These are phyloP conservation scores for Hyphopichia homilentoma DNA, from an alignment of 805 yeast species.

Conservation along the genomic window DNA sequence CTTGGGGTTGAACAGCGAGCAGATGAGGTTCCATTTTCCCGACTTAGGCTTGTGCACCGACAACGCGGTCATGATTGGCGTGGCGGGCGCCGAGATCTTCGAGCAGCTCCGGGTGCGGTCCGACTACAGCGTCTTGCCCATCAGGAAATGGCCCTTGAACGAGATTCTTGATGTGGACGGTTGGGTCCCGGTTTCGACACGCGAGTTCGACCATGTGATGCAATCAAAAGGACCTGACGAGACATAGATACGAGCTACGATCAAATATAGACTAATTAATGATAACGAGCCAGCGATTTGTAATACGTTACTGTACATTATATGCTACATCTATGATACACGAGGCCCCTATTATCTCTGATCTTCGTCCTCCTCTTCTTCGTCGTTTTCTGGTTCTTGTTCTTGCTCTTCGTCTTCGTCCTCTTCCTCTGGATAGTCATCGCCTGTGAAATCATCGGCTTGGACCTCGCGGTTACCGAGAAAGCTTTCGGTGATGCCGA, in stretches of 20 bases:
- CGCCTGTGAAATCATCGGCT: conserved; percentile 22
- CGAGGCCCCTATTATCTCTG: not conserved
- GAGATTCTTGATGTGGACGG: conserved; percentile 48
- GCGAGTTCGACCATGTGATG: conserved; percentile 12
- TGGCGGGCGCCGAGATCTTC: conserved; percentile 89
- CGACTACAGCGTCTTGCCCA: conserved; percentile 55
- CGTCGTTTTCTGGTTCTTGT: not conserved
- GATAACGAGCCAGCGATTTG: too few relatives aligned
- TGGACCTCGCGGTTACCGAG: conserved; percentile 39
- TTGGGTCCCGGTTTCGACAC: conserved; percentile 36
- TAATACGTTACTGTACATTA: too few relatives aligned
- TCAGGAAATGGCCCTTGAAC: conserved; percentile 78
- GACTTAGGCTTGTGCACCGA: conserved; percentile 78
- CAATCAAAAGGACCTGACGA: too few relatives aligned
- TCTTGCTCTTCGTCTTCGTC: conserved; percentile 1
- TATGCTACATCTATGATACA: too few relatives aligned
- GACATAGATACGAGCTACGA: too few relatives aligned
- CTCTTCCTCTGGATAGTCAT: conserved; percentile 9
- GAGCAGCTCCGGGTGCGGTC: conserved; percentile 52
- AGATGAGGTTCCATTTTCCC: conserved; percentile 55
- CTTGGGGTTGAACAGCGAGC: conserved; percentile 1
- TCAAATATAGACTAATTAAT: too few relatives aligned
- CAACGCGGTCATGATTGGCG: conserved; percentile 95
- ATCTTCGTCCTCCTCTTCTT: not conserved
- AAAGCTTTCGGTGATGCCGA: conserved; percentile 53